Conservation (phyloP, 352 stramenopile species). For the Pythium insidiosum region DNA sequence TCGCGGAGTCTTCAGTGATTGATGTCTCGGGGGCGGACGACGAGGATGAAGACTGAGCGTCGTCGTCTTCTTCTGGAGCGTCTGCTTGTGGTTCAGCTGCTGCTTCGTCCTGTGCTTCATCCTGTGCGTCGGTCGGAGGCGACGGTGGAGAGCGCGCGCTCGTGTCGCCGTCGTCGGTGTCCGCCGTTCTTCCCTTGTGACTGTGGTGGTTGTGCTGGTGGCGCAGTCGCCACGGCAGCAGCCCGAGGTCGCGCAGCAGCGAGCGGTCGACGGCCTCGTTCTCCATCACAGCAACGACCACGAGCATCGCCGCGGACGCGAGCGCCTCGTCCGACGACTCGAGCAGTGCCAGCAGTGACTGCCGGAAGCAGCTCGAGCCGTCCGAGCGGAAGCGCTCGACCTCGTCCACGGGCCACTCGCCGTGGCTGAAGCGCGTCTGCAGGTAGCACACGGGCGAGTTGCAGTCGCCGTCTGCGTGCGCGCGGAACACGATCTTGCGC, state of each 20-base stretch:
- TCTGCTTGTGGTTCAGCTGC: background rate
- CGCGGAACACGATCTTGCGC: slow-evolving; percentile 29
- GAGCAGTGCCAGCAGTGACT: slow-evolving; percentile 53
- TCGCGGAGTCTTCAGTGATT: background rate
- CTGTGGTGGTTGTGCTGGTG: slow-evolving; percentile 18
- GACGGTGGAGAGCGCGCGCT: background rate
- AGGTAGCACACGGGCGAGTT: slow-evolving; percentile 69
- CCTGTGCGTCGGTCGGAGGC: background rate
- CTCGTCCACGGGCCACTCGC: slow-evolving; percentile 73
- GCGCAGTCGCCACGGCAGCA: slow-evolving; percentile 45
- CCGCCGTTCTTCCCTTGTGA: background rate
- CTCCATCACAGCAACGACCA: slow-evolving; percentile 60
- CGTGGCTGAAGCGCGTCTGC: slow-evolving; percentile 65
- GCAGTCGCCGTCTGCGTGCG: slow-evolving; percentile 40
- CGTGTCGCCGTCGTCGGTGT: too few species aligned
- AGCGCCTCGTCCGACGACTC: slow-evolving; percentile 55
- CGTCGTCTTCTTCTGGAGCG: background rate
- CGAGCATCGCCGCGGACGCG: slow-evolving; percentile 44
- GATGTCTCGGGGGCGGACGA: too few species aligned
- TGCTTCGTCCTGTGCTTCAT: background rate
- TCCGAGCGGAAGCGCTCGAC: slow-evolving; percentile 40
- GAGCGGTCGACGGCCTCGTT: slow-evolving; percentile 54
- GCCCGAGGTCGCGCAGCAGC: slow-evolving; percentile 43
- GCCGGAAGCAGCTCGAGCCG: slow-evolving; percentile 44
- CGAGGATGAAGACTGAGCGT: background rate